Conservation (phyloP, 2,329 filamentous ascomycete genomes). For the Paraphoma chrysanthemicola region DNA sequence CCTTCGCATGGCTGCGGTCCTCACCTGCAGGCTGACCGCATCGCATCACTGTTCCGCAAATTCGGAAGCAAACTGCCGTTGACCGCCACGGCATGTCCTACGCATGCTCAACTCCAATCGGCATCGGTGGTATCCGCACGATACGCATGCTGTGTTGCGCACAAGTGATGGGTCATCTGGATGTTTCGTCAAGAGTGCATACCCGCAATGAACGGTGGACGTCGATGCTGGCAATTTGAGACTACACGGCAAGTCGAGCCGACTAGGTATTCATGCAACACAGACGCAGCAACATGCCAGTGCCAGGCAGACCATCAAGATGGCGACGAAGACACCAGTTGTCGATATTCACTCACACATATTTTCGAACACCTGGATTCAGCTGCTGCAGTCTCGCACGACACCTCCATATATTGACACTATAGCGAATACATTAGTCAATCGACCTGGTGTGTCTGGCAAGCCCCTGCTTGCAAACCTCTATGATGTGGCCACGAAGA, state of each 20-base stretch:
- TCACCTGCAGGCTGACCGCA: not conserved
- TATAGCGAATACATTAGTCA: not conserved
- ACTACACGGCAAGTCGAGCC: too few species aligned
- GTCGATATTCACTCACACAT: not conserved
- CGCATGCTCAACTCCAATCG: not conserved
- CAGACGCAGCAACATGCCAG: not conserved
- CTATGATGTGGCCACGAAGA: slow-evolving; percentile 1
- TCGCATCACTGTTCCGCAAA: not conserved
- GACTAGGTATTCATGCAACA: not conserved
- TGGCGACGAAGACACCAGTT: not conserved
- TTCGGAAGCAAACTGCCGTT: not conserved
- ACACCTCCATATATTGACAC: not conserved
- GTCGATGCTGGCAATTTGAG: not conserved
- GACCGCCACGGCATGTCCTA: not conserved
- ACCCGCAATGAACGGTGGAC: not conserved
- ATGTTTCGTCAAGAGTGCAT: not conserved
- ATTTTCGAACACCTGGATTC: not conserved
- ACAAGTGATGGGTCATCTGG: not conserved
- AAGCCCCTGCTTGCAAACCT: not conserved
- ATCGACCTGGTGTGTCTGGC: not conserved
- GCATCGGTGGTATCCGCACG: not conserved
- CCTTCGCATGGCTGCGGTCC: not conserved
- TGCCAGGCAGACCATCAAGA: not conserved
- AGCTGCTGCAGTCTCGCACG: not conserved
- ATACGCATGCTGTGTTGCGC: not conserved